Base-by-base conservation (phyloP, 2,329 filamentous ascomycete species). In the Penicillium sclerotigenum region DNA sequence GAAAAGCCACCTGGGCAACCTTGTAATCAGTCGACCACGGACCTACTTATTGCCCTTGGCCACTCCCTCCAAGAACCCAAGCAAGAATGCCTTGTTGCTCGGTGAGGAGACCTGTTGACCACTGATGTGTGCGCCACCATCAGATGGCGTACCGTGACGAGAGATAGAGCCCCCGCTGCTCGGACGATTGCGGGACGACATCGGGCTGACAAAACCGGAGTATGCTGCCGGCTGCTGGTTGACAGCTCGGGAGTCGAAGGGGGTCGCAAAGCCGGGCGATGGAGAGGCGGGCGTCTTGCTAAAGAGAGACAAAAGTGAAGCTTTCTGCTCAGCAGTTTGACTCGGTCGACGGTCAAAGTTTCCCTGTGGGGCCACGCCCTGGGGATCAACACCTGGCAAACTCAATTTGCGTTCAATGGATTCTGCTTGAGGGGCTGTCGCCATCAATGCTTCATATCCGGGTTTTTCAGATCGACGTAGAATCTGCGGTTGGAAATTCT, bases 81-180 rank as follows among this genome's bases (percentile, higher is more conserved):
- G 78, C 68, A 95, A 75, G 65, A 94, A 94, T 16, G 81, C 86
- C 68, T 89, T 87, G 63, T 94, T 87, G 0, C 84, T 87, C 0
- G 88, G 83, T 4, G 87, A 88, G 18, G 76, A 75, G 40, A 69
- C 59, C n/a, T 62, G 68, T 48, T 63, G 69, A 14, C 54, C 58
- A 42, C 86, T 84, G 13, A 82, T 77, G 31, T 79, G 79, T 59
- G 79, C 82, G 18, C 61, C 61, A 16, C 52, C 52, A n/a, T 64
- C 58, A 14, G 63, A 59, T 31, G 56, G 63, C 7, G 66, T 59
- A 13, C 56, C 65, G 47, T 47, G 62, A 4, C 62, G 60, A 20
- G 62, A 64, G 5, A 59, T 52, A 28, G 64, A 59, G 5, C 58
- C 60, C 2, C 54, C 56, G 36, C 57, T 61, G 48, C 57, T 60